Evolutionary conservation across 1,284 basidiomycete species (phyloP), one percentile per base, ranked within the genome.

Genomic region (Pholiota adiposa): DNA sequence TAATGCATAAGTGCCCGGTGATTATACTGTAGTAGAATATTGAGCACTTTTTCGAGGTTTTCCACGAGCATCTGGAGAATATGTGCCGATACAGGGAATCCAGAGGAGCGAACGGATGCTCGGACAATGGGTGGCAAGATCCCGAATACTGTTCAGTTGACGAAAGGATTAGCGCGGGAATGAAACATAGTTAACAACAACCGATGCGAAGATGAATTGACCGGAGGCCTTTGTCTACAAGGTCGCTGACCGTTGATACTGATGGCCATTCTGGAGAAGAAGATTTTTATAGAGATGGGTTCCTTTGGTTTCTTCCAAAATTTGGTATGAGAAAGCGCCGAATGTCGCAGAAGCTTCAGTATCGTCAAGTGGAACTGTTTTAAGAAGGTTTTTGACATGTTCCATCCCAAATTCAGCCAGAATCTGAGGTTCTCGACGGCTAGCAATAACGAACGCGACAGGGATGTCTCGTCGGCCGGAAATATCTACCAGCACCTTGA

Each of bases 21-120:
- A 8, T 2, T 41, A 25, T 25, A 11, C 9, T 9, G 8, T 8
- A n/a, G 0, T n/a, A 60, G 19, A 18, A 60, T 29, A n/a, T 27
- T 9, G 1, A 38, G 34, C 2, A 48, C 50, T 14, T 16, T 31
- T 2, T 38, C 23, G n/a, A 40, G 23, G 21, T 52, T n/a, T 23
- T 60, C 21, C 3, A 56, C 50, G n/a, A n/a, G n/a, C n/a, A n/a
- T n/a, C 16, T 19, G 25, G 43, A 57, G 18, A 61, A 57, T 3
- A 61, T 49, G 27, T 57, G 36, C 7, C 21, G 18, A 49, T 61
- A 61, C 11, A 61, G 33, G 7, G 59, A 54, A 38, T 61, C 59
- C 3, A 61, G 51, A 19, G 56, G 33, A 8, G 54, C 31, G 40
- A 60, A 60, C 2, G 59, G 59, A 12, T 33, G 40, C 5, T 40